A percentile compares a stretch with the other conserved stretches of the same genome.
phyloP scores from a whole-genome alignment of 306 rosid genomes.

The Albizia julibrissin region DNA sequence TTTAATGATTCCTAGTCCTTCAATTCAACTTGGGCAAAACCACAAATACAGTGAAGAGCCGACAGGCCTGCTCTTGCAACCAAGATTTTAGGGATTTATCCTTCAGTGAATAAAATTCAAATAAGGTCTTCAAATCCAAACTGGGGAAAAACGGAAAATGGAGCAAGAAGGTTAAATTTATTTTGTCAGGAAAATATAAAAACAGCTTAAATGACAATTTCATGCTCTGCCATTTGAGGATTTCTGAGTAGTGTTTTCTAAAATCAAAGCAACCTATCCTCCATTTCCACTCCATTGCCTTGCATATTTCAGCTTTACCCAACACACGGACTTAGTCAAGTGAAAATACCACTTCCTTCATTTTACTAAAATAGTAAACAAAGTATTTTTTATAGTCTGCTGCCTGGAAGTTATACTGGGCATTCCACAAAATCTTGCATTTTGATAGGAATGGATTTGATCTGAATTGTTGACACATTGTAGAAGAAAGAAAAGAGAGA shows the following conservation, averaged over 20 bases:
- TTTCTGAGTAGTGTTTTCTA: background rate
- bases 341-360: slow-evolving; percentile 9
- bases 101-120: background rate
- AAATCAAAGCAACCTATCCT: background rate
- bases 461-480: too few relatives aligned
- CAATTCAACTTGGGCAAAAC: background rate
- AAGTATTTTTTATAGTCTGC: too few relatives aligned
- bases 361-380: too few relatives aligned
- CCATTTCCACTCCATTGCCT: slow-evolving; percentile 1
- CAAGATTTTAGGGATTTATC: too few relatives aligned
- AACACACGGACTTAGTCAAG: background rate
- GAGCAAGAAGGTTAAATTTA: background rate
- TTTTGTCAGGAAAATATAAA: background rate
- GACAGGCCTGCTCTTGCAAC: background rate
- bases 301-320: background rate
- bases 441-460: too few relatives aligned
- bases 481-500: too few relatives aligned
- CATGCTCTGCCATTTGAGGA: background rate
- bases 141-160: background rate
- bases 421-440: too few relatives aligned
- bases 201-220: background rate
- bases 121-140: background rate
- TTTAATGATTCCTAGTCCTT: background rate
- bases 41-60: background rate
- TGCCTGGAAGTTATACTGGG: too few relatives aligned